Conservation (phyloP, 495 filamentous ascomycete species). For the Aspergillus hancockii region DNA sequence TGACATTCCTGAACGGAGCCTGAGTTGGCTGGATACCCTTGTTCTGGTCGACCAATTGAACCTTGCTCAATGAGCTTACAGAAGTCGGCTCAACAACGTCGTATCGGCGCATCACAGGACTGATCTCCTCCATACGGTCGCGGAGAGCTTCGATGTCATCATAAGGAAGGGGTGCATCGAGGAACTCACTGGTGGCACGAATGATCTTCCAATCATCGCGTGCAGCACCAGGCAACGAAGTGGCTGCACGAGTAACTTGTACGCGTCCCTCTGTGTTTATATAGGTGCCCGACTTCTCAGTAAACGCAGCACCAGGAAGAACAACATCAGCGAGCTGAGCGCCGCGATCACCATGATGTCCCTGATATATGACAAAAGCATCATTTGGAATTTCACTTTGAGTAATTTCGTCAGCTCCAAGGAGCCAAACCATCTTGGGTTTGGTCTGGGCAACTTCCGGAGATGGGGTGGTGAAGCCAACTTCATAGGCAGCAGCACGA, state of each 20-base stretch:
- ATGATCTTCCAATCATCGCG: slow-evolving; percentile 99
- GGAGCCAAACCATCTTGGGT: slow-evolving; percentile 94
- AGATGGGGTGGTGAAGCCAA: slow-evolving; percentile 88
- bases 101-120: slow-evolving; percentile 82
- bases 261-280: slow-evolving; percentile 96
- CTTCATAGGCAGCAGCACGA: slow-evolving; percentile 86
- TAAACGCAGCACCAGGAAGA: slow-evolving; percentile 91
- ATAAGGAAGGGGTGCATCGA: slow-evolving; percentile 85
- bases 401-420: slow-evolving; percentile 89
- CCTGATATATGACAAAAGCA: slow-evolving; percentile 96
- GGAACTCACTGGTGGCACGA: slow-evolving; percentile 84
- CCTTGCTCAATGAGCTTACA: slow-evolving; percentile 72
- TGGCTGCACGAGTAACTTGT: slow-evolving; percentile 88
- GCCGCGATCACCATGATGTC: slow-evolving; percentile 93
- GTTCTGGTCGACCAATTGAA: slow-evolving; percentile 93
- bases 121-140: slow-evolving; percentile 94
- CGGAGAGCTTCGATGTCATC: slow-evolving; percentile 85
- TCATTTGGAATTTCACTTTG: slow-evolving; percentile 83
- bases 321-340: slow-evolving; percentile 92
- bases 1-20: slow-evolving; percentile 72
- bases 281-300: slow-evolving; percentile 95
- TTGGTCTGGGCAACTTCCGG: slow-evolving; percentile 72
- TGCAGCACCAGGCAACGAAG: slow-evolving; percentile 79
- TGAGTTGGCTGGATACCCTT: slow-evolving; percentile 72
- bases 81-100: slow-evolving; percentile 83